phyloP scores from a whole-genome alignment of 192 early-diverging fungal genomes.

The Podila verticillata region DNA sequence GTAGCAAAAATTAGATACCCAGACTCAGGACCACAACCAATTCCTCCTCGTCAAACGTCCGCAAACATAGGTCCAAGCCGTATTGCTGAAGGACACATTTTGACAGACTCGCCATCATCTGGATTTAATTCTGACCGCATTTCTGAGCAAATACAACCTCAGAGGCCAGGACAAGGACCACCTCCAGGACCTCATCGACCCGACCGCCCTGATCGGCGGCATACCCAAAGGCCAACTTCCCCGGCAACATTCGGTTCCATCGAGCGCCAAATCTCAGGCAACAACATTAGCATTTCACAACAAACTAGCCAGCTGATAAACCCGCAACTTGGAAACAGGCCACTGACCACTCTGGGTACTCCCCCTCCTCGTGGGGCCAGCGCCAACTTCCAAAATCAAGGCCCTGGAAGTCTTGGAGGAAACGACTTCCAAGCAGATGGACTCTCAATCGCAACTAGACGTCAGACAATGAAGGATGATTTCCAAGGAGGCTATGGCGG shows the following conservation, averaged over 20 bases:
- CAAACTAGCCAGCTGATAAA: slow-evolving; percentile 46
- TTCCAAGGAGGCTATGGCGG: slow-evolving; percentile 45
- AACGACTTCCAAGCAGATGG: slow-evolving; percentile 38
- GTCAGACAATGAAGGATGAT: slow-evolving; percentile 41
- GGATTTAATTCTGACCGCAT: slow-evolving; percentile 6
- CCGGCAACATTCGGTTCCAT: slow-evolving; percentile 14
- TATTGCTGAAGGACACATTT: not conserved
- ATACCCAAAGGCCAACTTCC: slow-evolving; percentile 32
- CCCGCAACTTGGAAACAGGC: slow-evolving; percentile 38
- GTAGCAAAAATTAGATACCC: slow-evolving; percentile 39
- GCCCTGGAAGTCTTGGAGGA: not conserved
- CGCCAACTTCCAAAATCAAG: slow-evolving; percentile 11
- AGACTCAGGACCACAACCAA: slow-evolving; percentile 11
- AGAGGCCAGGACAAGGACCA: not conserved
- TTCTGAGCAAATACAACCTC: not conserved
- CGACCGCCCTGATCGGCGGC: slow-evolving; percentile 37
- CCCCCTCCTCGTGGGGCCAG: slow-evolving; percentile 42
- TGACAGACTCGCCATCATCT: slow-evolving; percentile 8
- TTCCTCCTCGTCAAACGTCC: slow-evolving; percentile 43
- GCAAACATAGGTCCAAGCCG: not conserved
- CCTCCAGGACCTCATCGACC: slow-evolving; percentile 22
- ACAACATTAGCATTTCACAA: slow-evolving; percentile 26
- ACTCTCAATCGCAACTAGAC: slow-evolving; percentile 22
- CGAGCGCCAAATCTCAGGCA: slow-evolving; percentile 14
- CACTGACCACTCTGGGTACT: slow-evolving; percentile 32